Evolutionary conservation across 164 flowering plant species (phyloP), one percentile per base, ranked within the genome.

Genomic region (Nelumbo lutea): DNA sequence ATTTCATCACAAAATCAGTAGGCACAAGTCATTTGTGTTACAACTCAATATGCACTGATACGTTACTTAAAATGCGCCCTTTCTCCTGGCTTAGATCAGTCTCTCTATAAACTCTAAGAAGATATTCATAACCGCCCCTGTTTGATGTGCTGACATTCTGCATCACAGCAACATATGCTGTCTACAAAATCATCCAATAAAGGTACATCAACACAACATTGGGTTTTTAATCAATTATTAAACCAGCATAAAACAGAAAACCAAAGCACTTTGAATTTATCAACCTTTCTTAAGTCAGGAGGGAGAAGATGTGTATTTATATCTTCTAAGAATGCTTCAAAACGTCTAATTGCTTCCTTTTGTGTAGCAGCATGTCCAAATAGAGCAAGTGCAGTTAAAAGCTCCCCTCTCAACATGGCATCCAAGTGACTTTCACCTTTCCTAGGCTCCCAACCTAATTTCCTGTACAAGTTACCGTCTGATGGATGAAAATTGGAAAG

Each of bases 341-440:
- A 93, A 9, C 98, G 95, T 77, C 79, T 84, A 61, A 68, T 72
- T 55, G 90, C 98, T 83, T 96, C 98, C 53, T 77, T 74, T 59
- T 73, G 70, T 9, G 97, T 91, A 59, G 6, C 48, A 42, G 85
- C 91, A 76, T 96, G 88, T 27, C 96, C 97, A 81, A 88, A 86
- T 6, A 64, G 15, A 71, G 90, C 87, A 66, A 96, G 89, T 47
- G 93, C 97, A 70, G 87, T 83, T 78, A 96, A 80, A 64, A 96
- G 61, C 80, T 96, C 95, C 66, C 98, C 99, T 79, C 97, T 88
- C 83, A 93, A 81, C 98, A 96, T 83, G 66, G 95, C 88, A 76
- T 96, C 96, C 69, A 91, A 78, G 75, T 93, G 97, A 68, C 90
- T 83, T 78, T 96, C 99, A 50, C 93, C 95, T 66, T 74, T 68